Evolutionary conservation across 2,329 filamentous ascomycete genomes (phyloP), one percentile per base, ranked within the genome.

Genomic region (Xylariaceae sp.): DNA sequence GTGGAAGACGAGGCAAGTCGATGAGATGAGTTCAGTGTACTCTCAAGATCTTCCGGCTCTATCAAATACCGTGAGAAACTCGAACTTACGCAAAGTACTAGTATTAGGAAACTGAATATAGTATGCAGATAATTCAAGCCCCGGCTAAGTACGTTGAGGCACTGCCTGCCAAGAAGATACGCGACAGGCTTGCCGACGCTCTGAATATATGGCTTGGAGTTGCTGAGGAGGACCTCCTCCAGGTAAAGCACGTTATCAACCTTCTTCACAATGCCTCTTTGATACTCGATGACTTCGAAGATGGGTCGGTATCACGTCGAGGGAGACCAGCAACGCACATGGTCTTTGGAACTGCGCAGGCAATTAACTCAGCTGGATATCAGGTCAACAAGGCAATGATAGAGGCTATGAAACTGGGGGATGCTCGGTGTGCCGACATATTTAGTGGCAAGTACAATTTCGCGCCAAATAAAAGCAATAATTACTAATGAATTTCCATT

Each of bases 201-300:
- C 44, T 72, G n/a, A 69, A 72, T 46, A 15, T 55, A 11, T 72
- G 69, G 67, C 55, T 66, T 24, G 13, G 63, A 3, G 61, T 71
- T 2, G 62, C 67, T 6, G 33, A 44, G 6, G 23, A 57, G 4
- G 23, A 48, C 1, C 18, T 66, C 2, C 23, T 47, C 2, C 50
- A 44, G 1, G 67, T 74, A 32, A 66, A 64, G 41, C 40, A 44
- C 2, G 58, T 71, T 3, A 50, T 70, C 5, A 44, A 52, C 21
- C 42, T 61, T 6, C 58, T 73, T 3, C 70, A 73, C 43, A 67
- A 62, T 11, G 53, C 66, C 1, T 72, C 72, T 1, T 53, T 72
- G 8, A 74, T 52, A 70, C 58, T 76, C 3, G 73, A 75, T 43
- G 73, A 77, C 57, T 63, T 77, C 11, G 60, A 76, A 56, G 73